A percentile compares a stretch with the other conserved stretches of the same genome.
Conservation (phyloP, 1,284 basidiomycete genomes). For the Neotropicomus parvogracilis region DNA sequence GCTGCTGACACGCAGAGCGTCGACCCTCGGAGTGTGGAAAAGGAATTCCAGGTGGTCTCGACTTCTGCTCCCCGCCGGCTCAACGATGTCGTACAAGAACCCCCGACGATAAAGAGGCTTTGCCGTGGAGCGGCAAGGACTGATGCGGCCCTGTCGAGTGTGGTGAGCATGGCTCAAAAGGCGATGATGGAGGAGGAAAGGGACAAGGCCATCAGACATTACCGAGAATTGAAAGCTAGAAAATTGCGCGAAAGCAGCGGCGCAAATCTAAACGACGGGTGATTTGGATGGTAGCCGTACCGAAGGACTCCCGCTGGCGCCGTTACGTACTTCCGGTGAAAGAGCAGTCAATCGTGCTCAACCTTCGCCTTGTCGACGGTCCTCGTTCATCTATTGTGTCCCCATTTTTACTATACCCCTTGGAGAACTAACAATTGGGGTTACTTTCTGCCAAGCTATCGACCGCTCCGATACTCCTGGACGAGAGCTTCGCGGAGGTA, state of each 20-base stretch:
- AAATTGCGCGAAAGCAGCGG: conserved; percentile 21
- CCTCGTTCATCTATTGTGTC: conserved; percentile 9
- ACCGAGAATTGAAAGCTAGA: conserved; percentile 63
- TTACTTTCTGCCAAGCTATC: not conserved
- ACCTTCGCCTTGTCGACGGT: not conserved
- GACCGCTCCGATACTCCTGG: conserved; percentile 6
- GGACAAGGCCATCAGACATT: conserved; percentile 60
- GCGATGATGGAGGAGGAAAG: conserved; percentile 72
- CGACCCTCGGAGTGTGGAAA: conserved; percentile 32
- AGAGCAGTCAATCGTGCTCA: not conserved
- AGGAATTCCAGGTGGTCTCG: conserved; percentile 55
- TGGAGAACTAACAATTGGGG: conserved; percentile 2
- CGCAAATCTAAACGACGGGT: conserved; percentile 7
- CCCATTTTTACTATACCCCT: conserved; percentile 4
- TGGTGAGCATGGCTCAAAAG: conserved; percentile 71
- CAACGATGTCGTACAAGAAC: conserved; percentile 67
- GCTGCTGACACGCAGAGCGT: conserved; percentile 9
- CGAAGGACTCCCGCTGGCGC: conserved; percentile 8
- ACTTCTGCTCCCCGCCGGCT: conserved; percentile 61
- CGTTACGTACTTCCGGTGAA: conserved; percentile 3
- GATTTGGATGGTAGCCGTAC: conserved; percentile 5
- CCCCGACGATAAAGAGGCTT: conserved; percentile 47
- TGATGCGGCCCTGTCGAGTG: conserved; percentile 36
- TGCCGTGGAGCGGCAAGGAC: conserved; percentile 38
- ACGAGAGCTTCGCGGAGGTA: not conserved